phyloP scores from a whole-genome alignment of 164 flowering plant genomes.

The Sedum album region DNA sequence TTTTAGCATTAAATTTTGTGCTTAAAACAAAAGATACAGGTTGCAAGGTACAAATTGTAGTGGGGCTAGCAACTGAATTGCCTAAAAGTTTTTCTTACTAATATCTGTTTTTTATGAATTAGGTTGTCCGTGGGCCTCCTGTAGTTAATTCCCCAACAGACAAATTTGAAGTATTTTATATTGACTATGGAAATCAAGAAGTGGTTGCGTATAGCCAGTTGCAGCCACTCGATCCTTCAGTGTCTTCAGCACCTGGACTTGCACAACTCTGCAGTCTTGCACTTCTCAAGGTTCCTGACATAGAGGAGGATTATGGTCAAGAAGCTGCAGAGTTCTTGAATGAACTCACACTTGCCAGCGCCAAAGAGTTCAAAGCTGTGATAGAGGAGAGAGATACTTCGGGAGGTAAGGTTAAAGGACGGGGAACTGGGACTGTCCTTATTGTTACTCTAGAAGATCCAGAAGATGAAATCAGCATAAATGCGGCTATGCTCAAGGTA shows the following conservation, averaged over 20 bases:
- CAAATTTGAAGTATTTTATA: slow-evolving; percentile 84
- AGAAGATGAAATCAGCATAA: slow-evolving; percentile 47
- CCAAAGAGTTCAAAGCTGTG: slow-evolving; percentile 56
- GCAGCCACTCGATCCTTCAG: slow-evolving; percentile 72
- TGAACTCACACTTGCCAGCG: slow-evolving; percentile 38
- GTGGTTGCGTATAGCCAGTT: slow-evolving; percentile 49
- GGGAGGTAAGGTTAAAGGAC: slow-evolving; percentile 88
- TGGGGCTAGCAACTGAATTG: no score
- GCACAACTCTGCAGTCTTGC: slow-evolving; percentile 94
- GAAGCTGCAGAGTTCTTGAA: slow-evolving; percentile 80
- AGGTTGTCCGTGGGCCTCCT: slow-evolving; percentile 90
- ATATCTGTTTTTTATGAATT: not conserved
- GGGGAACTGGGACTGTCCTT: slow-evolving; percentile 76
- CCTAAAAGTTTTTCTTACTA: not conserved
- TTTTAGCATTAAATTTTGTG: no score
- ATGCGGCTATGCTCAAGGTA: slow-evolving; percentile 82
- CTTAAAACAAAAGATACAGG: no score
- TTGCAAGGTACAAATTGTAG: no score
- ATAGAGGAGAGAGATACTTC: slow-evolving; percentile 81
- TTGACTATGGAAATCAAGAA: slow-evolving; percentile 97
- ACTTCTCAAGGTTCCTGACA: slow-evolving; percentile 61
- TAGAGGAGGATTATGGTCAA: slow-evolving; percentile 81
- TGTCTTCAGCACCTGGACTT: slow-evolving; percentile 63
- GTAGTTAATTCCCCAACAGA: slow-evolving; percentile 63
- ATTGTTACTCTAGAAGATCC: slow-evolving; percentile 57